Evolutionary conservation across 2,329 filamentous ascomycete species (phyloP).

Genomic region (Diaporthe amygdali): DNA sequence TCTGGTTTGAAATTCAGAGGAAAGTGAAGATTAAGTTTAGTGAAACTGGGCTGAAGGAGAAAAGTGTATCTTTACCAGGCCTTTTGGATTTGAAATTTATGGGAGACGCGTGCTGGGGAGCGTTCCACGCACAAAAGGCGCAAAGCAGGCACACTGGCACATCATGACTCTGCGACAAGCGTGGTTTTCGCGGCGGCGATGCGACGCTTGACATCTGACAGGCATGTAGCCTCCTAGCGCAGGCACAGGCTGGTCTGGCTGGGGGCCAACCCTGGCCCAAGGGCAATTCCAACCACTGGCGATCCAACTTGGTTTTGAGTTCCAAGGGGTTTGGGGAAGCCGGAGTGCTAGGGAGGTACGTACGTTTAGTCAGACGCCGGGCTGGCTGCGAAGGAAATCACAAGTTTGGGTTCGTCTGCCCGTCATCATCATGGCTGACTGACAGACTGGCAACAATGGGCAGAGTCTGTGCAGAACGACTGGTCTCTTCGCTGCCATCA

Average conservation of each 20-base stretch:
- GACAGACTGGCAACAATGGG: not conserved
- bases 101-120: not conserved
- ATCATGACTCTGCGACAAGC: slow-evolving; percentile 12
- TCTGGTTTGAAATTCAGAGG: not conserved
- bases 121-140: slow-evolving; percentile 25
- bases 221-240: slow-evolving; percentile 6
- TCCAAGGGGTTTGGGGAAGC: not conserved
- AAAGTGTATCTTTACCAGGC: not conserved
- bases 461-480: no score
- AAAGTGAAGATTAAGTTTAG: not conserved
- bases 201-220: slow-evolving; percentile 8
- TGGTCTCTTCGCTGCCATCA: no score
- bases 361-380: not conserved
- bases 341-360: not conserved
- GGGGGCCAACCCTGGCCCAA: not conserved
- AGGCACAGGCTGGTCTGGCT: not conserved
- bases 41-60: not conserved
- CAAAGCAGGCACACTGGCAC: not conserved
- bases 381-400: not conserved
- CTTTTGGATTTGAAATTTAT: not conserved
- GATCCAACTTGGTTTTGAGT: slow-evolving; percentile 6
- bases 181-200: slow-evolving; percentile 24
- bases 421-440: not conserved
- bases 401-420: not conserved
- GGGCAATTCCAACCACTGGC: slow-evolving; percentile 1